Conservation (phyloP, 2,329 filamentous ascomycete genomes). For the Fusarium xylarioides region DNA sequence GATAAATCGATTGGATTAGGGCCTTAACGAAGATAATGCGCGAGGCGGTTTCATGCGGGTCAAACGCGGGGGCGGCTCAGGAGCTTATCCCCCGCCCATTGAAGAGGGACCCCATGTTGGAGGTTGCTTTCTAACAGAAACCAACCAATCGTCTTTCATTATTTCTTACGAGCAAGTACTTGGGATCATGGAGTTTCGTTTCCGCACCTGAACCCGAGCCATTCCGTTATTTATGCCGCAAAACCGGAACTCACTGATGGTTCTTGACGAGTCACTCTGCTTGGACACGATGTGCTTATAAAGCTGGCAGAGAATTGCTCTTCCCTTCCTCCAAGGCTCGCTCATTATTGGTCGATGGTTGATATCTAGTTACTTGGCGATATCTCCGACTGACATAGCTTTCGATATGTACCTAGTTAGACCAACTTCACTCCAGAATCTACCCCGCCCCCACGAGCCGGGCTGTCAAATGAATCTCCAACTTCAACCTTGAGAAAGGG, state of each 20-base stretch:
- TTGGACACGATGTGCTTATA: neutral
- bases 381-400: neutral
- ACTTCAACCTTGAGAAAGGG: slow-evolving; percentile 1
- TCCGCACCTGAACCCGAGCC: slow-evolving; percentile 9
- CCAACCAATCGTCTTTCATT: slow-evolving; percentile 13
- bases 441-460: slow-evolving; percentile 11
- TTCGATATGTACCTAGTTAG: neutral
- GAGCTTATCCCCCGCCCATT: neutral
- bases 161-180: neutral
- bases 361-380: neutral
- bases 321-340: neutral
- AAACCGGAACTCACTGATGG: neutral
- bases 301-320: neutral
- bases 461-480: slow-evolving; percentile 17
- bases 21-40: slow-evolving; percentile 11
- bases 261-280: neutral
- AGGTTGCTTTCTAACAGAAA: neutral
- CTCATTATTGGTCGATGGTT: neutral
- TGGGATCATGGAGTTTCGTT: neutral
- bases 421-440: neutral
- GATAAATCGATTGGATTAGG: too few relatives aligned
- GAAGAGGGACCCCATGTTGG: neutral
- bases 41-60: slow-evolving; percentile 28
- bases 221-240: slow-evolving; percentile 17
- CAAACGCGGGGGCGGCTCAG: slow-evolving; percentile 21